Conservation (phyloP, 345 rosid genomes). For the Eucalyptus microcorys region DNA sequence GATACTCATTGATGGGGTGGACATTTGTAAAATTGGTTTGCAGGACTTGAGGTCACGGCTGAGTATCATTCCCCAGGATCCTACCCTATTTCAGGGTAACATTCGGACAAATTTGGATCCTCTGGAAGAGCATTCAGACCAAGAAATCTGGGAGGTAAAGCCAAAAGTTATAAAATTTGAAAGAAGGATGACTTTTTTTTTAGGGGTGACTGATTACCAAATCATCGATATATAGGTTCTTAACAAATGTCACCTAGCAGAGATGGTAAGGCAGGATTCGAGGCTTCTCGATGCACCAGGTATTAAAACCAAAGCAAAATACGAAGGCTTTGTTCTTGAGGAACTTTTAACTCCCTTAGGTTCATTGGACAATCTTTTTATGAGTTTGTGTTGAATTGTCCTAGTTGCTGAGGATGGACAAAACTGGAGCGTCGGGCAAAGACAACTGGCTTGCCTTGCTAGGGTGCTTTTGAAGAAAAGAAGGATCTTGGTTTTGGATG, state of each 20-base stretch:
- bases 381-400: background rate
- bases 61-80: conserved; percentile 85
- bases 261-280: conserved; percentile 36
- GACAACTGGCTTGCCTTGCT: conserved; percentile 80
- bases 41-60: conserved; percentile 73
- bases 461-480: conserved; percentile 36
- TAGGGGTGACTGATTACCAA: background rate
- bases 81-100: conserved; percentile 78
- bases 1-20: conserved; percentile 68
- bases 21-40: conserved; percentile 58
- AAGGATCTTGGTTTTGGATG: background rate
- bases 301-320: background rate
- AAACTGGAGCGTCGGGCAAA: conserved; percentile 93
- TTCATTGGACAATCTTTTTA: conserved; percentile 3
- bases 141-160: conserved; percentile 68
- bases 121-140: conserved; percentile 53
- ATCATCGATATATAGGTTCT: conserved; percentile 20
- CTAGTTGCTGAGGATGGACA: conserved; percentile 74
- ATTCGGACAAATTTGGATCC: conserved; percentile 83
- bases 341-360: background rate
- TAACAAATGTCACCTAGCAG: conserved; percentile 41
- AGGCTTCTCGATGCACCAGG: conserved; percentile 53
- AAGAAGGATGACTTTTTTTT: background rate
- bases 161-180: background rate
- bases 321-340: background rate